Evolutionary conservation across 2,329 filamentous ascomycete genomes (phyloP), one percentile per base, ranked within the genome.

Genomic region (Dothistroma pini): DNA sequence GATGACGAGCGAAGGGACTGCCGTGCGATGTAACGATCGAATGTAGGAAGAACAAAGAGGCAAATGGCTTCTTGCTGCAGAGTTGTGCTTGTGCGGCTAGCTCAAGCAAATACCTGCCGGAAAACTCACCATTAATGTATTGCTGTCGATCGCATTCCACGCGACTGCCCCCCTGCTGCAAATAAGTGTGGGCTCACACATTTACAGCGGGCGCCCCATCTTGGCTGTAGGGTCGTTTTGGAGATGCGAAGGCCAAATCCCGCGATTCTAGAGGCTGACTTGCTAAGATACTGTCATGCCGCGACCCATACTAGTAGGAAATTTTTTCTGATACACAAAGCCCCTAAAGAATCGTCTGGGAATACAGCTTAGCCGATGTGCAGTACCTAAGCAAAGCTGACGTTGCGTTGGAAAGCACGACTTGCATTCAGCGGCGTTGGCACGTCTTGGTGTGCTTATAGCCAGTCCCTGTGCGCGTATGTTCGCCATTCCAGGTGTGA

Each of bases 271-370:
- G 44, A 50, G 8, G 47, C 35, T 50, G 41, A 57, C 54, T 48
- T 57, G 54, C 44, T 57, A 2, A 19, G 35, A 49, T 57, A 49
- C 54, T 56, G 54, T 57, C 54, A 57, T 57, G 54, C 54, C 31
- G 54, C n/a, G 22, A 57, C 54, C 54, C 54, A 29, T 57, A 50
- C 47, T 57, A 57, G 54, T 19, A 19, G 54, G 34, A 50, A 34
- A 25, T 50, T 47, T 57, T 57, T 44, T 50, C 54, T 44, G 41
- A 57, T 35, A 44, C 54, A 57, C 44, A 50, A 57, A 57, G 41
- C 54, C 44, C 31, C 29, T n/a, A 32, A 35, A 11, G 47, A n/a
- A 16, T 22, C 41, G 41, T 22, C 41, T 57, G 54, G 54, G 35
- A 41, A 50, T 19, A 29, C 54, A 57, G 35, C 44, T 44, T 47